Evolutionary conservation across 1,284 basidiomycete genomes (phyloP).

Genomic region (Ustilago cynodontis): DNA sequence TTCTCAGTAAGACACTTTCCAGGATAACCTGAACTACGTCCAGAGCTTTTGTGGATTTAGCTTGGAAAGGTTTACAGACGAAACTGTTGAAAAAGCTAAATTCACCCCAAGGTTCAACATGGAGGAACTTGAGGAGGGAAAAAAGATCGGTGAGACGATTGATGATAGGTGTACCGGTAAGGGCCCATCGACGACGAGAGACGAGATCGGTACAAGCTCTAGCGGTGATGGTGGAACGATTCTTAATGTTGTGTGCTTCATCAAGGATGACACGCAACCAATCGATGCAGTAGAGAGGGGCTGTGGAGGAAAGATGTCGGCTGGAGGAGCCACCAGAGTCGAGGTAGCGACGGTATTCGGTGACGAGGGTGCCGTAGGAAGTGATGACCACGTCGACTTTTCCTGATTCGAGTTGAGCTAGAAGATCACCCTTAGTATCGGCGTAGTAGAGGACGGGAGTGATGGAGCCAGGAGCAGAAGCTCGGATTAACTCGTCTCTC

Average conservation of each 20-base stretch:
- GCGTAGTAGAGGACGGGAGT: conserved; percentile 80
- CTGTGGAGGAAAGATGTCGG: conserved; percentile 27
- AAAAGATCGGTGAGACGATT: conserved; percentile 91
- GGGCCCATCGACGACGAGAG: conserved; percentile 86
- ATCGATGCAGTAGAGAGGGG: conserved; percentile 60
- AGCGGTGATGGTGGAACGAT: conserved; percentile 86
- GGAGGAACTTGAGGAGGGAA: conserved; percentile 76
- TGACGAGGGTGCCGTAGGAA: conserved; percentile 78
- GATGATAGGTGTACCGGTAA: conserved; percentile 95
- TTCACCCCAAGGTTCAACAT: conserved; percentile 84
- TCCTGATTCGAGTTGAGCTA: conserved; percentile 74
- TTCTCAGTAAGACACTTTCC: conserved; percentile 76
- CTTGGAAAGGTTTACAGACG: conserved; percentile 66
- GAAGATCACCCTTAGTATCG: conserved; percentile 81
- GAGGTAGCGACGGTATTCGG: conserved; percentile 59
- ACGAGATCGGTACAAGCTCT: conserved; percentile 88
- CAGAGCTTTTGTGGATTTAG: conserved; percentile 62
- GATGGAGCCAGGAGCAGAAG: conserved; percentile 74
- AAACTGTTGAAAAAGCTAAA: conserved; percentile 68
- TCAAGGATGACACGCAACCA: conserved; percentile 73
- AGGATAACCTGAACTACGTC: conserved; percentile 68
- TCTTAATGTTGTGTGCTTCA: conserved; percentile 96
- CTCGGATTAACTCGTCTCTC: conserved; percentile 83
- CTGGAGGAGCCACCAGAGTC: conserved; percentile 47
- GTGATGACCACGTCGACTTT: conserved; percentile 82